Evolutionary conservation across 2,329 filamentous ascomycete species (phyloP).

Genomic region (Calonectria pauciramosa): DNA sequence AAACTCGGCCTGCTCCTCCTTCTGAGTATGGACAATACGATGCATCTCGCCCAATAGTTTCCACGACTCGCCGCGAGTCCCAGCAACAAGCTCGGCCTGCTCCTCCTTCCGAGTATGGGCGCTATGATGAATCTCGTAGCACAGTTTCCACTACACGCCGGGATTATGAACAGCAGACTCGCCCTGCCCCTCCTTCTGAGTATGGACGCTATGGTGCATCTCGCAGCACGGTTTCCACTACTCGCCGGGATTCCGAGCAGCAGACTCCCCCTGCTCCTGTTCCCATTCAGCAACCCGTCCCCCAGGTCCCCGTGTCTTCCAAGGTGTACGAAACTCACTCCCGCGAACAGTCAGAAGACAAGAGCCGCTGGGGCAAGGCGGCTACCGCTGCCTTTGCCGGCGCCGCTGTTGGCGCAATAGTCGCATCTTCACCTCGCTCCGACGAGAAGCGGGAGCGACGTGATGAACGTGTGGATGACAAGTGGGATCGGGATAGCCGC

Average conservation of each 20-base stretch:
- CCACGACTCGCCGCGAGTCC: neutral
- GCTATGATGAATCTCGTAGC: neutral
- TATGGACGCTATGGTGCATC: slow-evolving; percentile 28
- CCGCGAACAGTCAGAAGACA: slow-evolving; percentile 53
- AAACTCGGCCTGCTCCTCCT: slow-evolving; percentile 64
- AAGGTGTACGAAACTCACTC: slow-evolving; percentile 71
- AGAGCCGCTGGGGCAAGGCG: slow-evolving; percentile 55
- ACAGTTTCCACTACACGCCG: neutral
- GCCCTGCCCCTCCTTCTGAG: too few relatives aligned
- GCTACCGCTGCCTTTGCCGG: slow-evolving; percentile 64
- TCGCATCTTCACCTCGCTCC: slow-evolving; percentile 44
- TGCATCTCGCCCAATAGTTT: neutral
- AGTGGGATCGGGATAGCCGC: slow-evolving; percentile 38
- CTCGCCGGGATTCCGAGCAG: slow-evolving; percentile 55
- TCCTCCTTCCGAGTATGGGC: neutral
- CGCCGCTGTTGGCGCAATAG: slow-evolving; percentile 59
- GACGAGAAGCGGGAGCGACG: slow-evolving; percentile 32
- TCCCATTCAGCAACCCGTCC: slow-evolving; percentile 88
- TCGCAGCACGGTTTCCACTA: slow-evolving; percentile 62
- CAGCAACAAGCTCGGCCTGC: neutral
- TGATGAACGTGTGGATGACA: slow-evolving; percentile 36
- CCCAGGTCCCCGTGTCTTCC: slow-evolving; percentile 79
- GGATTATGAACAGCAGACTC: too few relatives aligned
- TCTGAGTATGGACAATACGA: neutral
- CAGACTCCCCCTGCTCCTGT: slow-evolving; percentile 69